A percentile compares a stretch with the other conserved stretches of the same genome.
These are phyloP conservation scores for Skeletonema grethae DNA, from an alignment of 108 stramenopile species.

Conservation along the genomic window DNA sequence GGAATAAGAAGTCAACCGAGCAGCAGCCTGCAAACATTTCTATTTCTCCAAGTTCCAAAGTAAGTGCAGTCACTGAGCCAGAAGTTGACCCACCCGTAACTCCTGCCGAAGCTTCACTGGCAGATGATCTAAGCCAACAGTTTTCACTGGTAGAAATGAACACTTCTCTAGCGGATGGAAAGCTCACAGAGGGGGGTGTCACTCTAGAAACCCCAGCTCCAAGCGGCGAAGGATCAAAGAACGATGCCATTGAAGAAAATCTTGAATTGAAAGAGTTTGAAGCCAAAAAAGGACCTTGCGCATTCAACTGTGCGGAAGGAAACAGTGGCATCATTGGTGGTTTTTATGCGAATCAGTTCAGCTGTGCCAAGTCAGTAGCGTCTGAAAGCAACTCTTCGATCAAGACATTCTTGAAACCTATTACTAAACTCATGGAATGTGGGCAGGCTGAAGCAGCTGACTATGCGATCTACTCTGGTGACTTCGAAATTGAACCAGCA, in stretches of 20 bases:
- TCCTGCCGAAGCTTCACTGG: no score
- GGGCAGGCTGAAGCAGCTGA: neutral
- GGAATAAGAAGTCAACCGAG: neutral
- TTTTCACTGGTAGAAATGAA: no score
- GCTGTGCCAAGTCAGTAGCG: neutral
- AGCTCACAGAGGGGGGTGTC: no score
- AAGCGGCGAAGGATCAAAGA: no score
- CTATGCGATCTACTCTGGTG: neutral
- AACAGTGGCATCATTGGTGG: no score
- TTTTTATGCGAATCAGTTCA: neutral
- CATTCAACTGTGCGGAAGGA: no score
- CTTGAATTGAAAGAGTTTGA: no score
- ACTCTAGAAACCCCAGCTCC: no score
- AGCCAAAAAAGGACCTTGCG: no score
- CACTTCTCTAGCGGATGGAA: no score
- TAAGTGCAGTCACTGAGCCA: neutral
- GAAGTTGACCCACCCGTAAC: neutral
- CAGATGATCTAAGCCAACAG: no score
- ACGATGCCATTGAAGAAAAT: no score
- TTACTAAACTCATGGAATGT: neutral
- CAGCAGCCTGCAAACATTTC: neutral
- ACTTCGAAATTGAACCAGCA: neutral
- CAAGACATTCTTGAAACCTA: neutral
- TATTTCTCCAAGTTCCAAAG: neutral
- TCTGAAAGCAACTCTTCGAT: constrained; percentile 30